Evolutionary conservation across 2,329 filamentous ascomycete genomes (phyloP).

Genomic region (Fusarium sp.): DNA sequence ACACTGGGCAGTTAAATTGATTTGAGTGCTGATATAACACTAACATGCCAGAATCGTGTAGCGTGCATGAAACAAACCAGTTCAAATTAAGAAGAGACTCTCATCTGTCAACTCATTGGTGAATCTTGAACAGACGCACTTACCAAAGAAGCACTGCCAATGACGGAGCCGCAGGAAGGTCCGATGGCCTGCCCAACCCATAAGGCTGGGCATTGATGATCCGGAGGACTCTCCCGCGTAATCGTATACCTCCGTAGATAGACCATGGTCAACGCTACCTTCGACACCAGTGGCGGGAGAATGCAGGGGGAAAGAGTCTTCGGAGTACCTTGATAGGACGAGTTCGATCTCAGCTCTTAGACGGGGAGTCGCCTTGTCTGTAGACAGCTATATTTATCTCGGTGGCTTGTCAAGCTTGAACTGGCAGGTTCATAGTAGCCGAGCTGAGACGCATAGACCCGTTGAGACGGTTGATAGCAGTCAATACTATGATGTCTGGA

Average conservation of each 20-base stretch:
- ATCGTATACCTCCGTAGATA: background rate
- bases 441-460: slow-evolving; percentile 16
- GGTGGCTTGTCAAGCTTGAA: slow-evolving; percentile 7
- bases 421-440: slow-evolving; percentile 4
- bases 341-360: background rate
- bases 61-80: background rate
- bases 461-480: background rate
- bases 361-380: background rate
- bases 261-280: background rate
- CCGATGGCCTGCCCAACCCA: background rate
- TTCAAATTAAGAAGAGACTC: slow-evolving; percentile 1
- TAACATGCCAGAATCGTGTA: background rate
- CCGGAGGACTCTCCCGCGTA: background rate
- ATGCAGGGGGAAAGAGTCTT: slow-evolving; percentile 9
- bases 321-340: background rate
- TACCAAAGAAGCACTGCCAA: background rate
- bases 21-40: background rate
- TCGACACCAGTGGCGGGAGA: slow-evolving; percentile 7
- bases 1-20: background rate
- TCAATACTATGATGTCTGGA: background rate
- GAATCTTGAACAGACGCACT: slow-evolving; percentile 9
- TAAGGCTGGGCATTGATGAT: slow-evolving; percentile 20
- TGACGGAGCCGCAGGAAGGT: background rate
- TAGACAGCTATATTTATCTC: slow-evolving; percentile 28
- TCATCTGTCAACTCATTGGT: background rate